Conservation (phyloP, 495 filamentous ascomycete genomes). For the Xylaria telfairii region DNA sequence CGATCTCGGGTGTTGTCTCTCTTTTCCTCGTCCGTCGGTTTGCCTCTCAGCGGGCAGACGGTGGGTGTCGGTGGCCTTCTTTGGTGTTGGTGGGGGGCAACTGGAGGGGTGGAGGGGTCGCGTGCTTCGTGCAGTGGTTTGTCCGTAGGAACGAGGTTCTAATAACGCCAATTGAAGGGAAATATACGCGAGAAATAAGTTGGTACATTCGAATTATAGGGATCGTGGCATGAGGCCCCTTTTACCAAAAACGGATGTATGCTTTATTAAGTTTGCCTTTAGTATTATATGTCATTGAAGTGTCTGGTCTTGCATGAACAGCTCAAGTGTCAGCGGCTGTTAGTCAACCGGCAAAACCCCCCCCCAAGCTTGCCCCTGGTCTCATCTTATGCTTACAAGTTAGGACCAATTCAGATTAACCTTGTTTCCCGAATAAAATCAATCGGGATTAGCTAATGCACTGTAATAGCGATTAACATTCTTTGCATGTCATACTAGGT, state of each 20-base stretch:
- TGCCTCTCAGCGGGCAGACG: background rate
- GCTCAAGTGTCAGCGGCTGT: slow-evolving; percentile 24
- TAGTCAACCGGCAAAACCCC: slow-evolving; percentile 20
- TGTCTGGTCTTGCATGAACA: slow-evolving; percentile 2
- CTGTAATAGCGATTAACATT: no score
- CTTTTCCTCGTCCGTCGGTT: background rate
- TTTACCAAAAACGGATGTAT: background rate
- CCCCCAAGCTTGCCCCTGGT: background rate
- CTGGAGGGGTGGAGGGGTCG: slow-evolving; percentile 22
- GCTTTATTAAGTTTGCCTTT: background rate
- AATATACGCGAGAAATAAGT: background rate
- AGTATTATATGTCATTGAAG: background rate
- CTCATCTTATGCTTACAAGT: no score
- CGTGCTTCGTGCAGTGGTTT: no score
- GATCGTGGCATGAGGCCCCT: background rate
- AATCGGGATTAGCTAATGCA: no score
- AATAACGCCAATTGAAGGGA: background rate
- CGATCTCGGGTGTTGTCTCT: no score
- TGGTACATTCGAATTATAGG: background rate
- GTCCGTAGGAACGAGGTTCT: no score
- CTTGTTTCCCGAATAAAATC: no score
- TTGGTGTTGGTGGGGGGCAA: slow-evolving; percentile 3
- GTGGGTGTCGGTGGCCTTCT: no score
- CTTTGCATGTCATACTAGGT: no score
- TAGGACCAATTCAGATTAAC: background rate